Percentiles rank a stretch among this genome's conserved stretches.
Evolutionary conservation across 768 basidiomycete species (phyloP).

Genomic region (Favolaschia claudopus): DNA sequence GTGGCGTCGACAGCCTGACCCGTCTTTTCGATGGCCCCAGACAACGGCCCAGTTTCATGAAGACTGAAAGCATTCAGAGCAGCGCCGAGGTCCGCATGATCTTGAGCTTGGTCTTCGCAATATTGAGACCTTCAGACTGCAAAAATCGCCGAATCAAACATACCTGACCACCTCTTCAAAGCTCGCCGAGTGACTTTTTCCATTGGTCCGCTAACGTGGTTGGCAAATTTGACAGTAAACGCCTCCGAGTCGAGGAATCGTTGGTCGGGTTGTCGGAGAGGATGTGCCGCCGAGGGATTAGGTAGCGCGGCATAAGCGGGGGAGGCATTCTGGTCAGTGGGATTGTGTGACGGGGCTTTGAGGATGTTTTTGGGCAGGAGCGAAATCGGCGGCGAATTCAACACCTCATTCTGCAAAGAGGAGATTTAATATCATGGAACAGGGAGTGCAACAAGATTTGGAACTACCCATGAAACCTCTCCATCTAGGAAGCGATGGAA

Average conservation of each 20-base stretch:
- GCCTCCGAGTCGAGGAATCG: slow-evolving; percentile 95
- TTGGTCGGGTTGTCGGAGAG: slow-evolving; percentile 92
- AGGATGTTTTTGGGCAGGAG: slow-evolving; percentile 94
- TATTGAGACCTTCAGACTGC: slow-evolving; percentile 12
- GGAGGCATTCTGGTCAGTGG: slow-evolving; percentile 78
- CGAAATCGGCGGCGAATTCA: slow-evolving; percentile 92
- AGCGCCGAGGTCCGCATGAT: slow-evolving; percentile 91
- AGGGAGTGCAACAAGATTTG: slow-evolving; percentile 6
- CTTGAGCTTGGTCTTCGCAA: slow-evolving; percentile 75
- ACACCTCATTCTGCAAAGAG: slow-evolving; percentile 78
- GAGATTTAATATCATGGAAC: neutral
- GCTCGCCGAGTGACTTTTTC: slow-evolving; percentile 94
- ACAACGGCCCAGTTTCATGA: slow-evolving; percentile 77
- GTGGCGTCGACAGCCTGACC: slow-evolving; percentile 96
- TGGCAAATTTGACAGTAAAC: slow-evolving; percentile 95
- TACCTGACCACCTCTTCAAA: slow-evolving; percentile 95
- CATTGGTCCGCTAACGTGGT: slow-evolving; percentile 90
- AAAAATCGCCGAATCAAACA: slow-evolving; percentile 31
- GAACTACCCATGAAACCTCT: slow-evolving; percentile 91
- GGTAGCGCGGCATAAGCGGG: slow-evolving; percentile 86
- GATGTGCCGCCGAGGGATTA: slow-evolving; percentile 87
- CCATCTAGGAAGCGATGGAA: slow-evolving; percentile 97
- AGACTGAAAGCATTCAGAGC: slow-evolving; percentile 92
- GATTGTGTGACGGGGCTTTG: slow-evolving; percentile 94
- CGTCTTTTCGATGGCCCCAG: slow-evolving; percentile 92